phyloP scores from a whole-genome alignment of 305 asterid species.

The Fraxinus floribunda region DNA sequence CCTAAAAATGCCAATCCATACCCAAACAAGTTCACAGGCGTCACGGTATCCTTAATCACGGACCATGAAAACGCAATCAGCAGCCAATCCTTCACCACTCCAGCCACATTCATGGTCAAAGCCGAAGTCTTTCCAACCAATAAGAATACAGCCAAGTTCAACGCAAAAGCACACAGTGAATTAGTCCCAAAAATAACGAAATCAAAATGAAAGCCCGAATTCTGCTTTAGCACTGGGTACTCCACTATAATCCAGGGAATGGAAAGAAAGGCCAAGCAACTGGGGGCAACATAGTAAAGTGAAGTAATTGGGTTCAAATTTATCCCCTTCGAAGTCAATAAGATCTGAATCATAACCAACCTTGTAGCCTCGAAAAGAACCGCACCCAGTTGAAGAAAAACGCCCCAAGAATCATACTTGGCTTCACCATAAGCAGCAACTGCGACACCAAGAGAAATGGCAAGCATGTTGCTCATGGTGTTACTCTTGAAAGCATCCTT shows the following conservation, averaged over 20 bases:
- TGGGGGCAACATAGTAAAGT: constrained; percentile 69
- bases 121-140: constrained; percentile 75
- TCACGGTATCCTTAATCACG: constrained; percentile 71
- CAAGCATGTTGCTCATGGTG: constrained; percentile 66
- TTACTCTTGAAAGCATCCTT: constrained; percentile 46
- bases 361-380: constrained; percentile 70
- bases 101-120: constrained; percentile 76
- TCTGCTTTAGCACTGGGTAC: constrained; percentile 41
- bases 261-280: constrained; percentile 53
- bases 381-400: constrained; percentile 56
- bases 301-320: constrained; percentile 63
- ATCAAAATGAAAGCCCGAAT: constrained; percentile 42
- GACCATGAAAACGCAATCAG: constrained; percentile 78
- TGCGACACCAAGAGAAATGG: constrained; percentile 71
- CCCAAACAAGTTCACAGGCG: constrained; percentile 56
- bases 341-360: constrained; percentile 65
- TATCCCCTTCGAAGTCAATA: constrained; percentile 61
- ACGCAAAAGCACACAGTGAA: constrained; percentile 64
- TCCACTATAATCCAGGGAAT: constrained; percentile 68
- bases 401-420: constrained; percentile 64
- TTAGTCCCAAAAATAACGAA: constrained; percentile 57
- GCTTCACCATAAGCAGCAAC: constrained; percentile 81
- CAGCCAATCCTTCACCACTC: constrained; percentile 73
- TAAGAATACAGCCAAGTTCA: constrained; percentile 66
- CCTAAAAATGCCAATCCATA: constrained; percentile 75